Percentiles rank a stretch among this genome's conserved stretches.
These are phyloP conservation scores for Fusarium sterilihyphosum DNA, from an alignment of 2,329 filamentous ascomycete genomes.

Conservation along the genomic window DNA sequence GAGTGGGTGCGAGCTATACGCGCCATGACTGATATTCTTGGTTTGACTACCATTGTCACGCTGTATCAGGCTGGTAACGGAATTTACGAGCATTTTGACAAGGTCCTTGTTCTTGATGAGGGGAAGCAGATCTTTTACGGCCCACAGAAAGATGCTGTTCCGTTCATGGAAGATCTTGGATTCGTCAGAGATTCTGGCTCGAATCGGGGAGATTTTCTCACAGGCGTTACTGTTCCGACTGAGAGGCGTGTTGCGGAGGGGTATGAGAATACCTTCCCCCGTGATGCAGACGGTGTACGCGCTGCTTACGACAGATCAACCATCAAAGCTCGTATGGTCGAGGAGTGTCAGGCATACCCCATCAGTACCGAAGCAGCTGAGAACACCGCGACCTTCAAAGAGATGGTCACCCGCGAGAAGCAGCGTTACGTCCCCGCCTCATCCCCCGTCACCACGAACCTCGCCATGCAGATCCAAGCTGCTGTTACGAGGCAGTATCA, in stretches of 20 bases:
- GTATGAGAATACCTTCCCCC: conserved; percentile 54
- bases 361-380: conserved; percentile 57
- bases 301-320: conserved; percentile 61
- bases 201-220: conserved; percentile 73
- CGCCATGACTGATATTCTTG: conserved; percentile 70
- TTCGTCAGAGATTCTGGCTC: conserved; percentile 70
- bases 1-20: conserved; percentile 69
- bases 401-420: conserved; percentile 64
- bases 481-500: conserved; percentile 70
- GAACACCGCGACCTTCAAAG: conserved; percentile 62
- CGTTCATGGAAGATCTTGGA: conserved; percentile 72
- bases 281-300: conserved; percentile 55
- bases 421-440: conserved; percentile 60
- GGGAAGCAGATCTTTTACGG: conserved; percentile 75
- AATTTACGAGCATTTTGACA: conserved; percentile 76
- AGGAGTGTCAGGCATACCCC: conserved; percentile 65
- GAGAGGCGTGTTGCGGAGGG: conserved; percentile 69
- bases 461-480: conserved; percentile 64
- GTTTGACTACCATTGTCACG: conserved; percentile 69
- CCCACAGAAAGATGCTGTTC: conserved; percentile 63
- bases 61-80: conserved; percentile 76
- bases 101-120: conserved; percentile 74
- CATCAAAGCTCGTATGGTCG: conserved; percentile 60
- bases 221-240: conserved; percentile 72
- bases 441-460: conserved; percentile 66